Evolutionary conservation across 2,329 filamentous ascomycete species (phyloP), one percentile per base, ranked within the genome.

Genomic region (Monosporascus sp.): DNA sequence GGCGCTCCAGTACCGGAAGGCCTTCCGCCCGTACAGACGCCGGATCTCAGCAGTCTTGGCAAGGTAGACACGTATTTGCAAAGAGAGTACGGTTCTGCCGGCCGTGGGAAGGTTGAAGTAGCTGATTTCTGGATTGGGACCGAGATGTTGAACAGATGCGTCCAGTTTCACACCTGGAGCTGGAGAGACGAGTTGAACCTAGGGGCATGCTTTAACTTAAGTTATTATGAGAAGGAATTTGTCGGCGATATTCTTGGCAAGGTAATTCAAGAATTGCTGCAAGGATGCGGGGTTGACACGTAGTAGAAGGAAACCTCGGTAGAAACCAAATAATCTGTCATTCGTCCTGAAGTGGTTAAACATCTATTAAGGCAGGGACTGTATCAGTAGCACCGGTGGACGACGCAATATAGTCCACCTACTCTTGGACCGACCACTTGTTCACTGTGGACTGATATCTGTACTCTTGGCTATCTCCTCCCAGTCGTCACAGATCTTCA

Each of bases 391-490:
- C 24, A 24, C 24, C 24, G 24, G 3, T 24, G 24, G 7, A 6
- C 24, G 24, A 24, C 24, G 24, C 24, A 24, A 24, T 24, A 24
- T 24, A 4, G 3, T 24, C 24, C 7, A 24, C 24, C 3, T 24
- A 24, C 24, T 24, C 24, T 5, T 24, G 3, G 4, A 24, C 24
- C 24, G 24, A 3, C 24, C 24, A 24, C 24, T 24, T 1, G 7
- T 24, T 24, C 24, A 24, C 24, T 3, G 24, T 24, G 9, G 20
- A 27, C 47, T 49, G 1, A 48, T 70, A 61, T 79, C 74, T 0
- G 73, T 78, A 53, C 76, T 78, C 53, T 73, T 78, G 3, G 72
- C 74, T 47, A 78, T 64, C 18, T 74, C 71, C 63, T 80, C 74
- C 64, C 76, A 81, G 48, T 74, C 75, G 7, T 74, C 69, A n/a